These are phyloP conservation scores for Gracilaria gracilis DNA, from an alignment of 23 red algal species.

Conservation along the genomic window DNA sequence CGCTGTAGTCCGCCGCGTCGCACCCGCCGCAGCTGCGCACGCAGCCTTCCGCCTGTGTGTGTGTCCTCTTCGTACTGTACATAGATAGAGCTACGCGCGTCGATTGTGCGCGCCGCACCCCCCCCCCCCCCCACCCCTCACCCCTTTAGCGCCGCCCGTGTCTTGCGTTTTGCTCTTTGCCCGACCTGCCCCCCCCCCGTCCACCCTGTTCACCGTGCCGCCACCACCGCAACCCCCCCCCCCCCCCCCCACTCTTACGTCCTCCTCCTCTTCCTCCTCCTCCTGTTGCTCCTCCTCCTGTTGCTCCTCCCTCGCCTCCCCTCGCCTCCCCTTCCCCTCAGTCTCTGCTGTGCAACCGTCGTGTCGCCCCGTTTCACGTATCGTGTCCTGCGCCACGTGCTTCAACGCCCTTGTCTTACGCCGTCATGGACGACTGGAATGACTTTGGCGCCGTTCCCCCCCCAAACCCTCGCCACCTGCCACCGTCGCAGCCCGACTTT, in stretches of 20 bases:
- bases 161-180: no score
- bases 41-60: no score
- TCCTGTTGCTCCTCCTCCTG: background rate
- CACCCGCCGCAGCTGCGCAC: background rate
- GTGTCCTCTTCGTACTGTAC: no score
- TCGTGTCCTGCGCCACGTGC: background rate
- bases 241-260: background rate
- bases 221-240: background rate
- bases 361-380: background rate
- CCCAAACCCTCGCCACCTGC: constrained; percentile 15
- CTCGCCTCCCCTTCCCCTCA: no score
- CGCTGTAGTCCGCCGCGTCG: no score
- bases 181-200: background rate
- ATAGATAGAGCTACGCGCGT: background rate
- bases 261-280: background rate
- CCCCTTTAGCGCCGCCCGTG: background rate
- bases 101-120: background rate
- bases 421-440: constrained; percentile 71
- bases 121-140: background rate
- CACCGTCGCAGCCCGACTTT: background rate
- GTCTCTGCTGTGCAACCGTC: background rate
- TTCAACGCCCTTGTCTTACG: background rate
- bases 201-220: background rate
- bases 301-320: no score
- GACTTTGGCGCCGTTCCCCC: constrained; percentile 60